Percentiles rank a stretch among this genome's conserved stretches.
These are phyloP conservation scores for Chlamydomonas sp. DNA, from an alignment of 139 green algal genomes.

Conservation along the genomic window DNA sequence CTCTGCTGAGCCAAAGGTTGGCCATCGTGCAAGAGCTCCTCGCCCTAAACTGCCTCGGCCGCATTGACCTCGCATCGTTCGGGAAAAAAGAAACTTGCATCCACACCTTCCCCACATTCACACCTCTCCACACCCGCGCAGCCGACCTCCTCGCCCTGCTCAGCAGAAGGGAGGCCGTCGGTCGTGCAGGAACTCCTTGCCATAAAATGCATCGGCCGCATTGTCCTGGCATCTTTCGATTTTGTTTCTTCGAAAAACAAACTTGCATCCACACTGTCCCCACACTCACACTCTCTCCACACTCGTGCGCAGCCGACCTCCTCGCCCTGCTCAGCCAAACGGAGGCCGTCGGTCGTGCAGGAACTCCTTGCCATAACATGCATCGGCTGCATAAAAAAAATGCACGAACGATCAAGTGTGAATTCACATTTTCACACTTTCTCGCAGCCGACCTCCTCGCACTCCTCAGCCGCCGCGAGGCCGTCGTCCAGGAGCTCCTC, in stretches of 20 bases:
- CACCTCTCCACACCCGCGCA: no score
- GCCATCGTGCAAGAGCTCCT: conserved; percentile 35
- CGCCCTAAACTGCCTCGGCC: conserved; percentile 26
- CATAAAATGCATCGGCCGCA: conserved; percentile 25
- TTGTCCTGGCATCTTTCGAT: no score
- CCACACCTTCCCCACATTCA: no score
- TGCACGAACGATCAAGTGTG: no score
- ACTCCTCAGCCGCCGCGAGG: conserved; percentile 26
- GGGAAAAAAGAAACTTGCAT: conserved; percentile 5
- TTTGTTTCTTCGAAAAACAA: conserved; percentile 27
- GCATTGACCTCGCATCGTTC: no score
- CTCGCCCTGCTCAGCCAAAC: conserved; percentile 31
- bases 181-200: conserved; percentile 37
- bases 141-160: conserved; percentile 41
- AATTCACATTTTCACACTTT: no score
- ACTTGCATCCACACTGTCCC: conserved; percentile 5
- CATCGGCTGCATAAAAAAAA: conserved; percentile 28
- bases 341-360: conserved; percentile 25
- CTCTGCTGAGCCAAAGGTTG: conserved; percentile 27
- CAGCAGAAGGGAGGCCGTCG: conserved; percentile 26
- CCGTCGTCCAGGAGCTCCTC: conserved; percentile 38
- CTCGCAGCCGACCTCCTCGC: conserved; percentile 36
- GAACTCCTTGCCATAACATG: conserved; percentile 35
- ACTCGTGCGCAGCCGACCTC: conserved; percentile 34
- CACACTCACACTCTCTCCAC: no score